These are phyloP conservation scores for Ophiostoma ips DNA, from an alignment of 2,329 filamentous ascomycete genomes.

Conservation along the genomic window DNA sequence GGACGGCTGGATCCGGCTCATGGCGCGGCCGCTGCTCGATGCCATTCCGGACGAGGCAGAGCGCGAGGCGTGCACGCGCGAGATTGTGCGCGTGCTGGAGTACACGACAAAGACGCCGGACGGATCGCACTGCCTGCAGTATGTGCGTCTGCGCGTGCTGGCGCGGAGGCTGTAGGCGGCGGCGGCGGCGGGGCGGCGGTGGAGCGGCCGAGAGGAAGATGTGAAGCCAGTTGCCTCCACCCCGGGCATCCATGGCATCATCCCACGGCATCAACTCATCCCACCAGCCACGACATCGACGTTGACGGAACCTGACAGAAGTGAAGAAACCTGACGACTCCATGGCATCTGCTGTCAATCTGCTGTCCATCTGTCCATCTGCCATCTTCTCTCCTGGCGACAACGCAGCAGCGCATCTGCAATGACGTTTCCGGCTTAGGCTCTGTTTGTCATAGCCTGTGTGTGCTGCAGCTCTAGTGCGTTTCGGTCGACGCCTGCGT, in stretches of 20 bases:
- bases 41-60: constrained; percentile 28
- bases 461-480: not conserved
- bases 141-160: constrained; percentile 28
- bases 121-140: constrained; percentile 41
- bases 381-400: too few species aligned
- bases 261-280: too few species aligned
- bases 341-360: not conserved
- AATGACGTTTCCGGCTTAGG: constrained; percentile 2
- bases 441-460: not conserved
- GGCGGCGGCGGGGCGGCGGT: not conserved
- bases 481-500: not conserved
- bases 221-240: too few species aligned
- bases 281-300: not conserved
- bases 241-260: too few species aligned
- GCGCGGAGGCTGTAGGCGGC: constrained; percentile 12
- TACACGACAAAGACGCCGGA: constrained; percentile 39
- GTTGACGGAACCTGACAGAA: too few species aligned
- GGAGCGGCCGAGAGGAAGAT: too few species aligned
- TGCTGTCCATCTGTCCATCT: too few species aligned
- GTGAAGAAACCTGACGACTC: not conserved
- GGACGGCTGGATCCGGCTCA: constrained; percentile 51
- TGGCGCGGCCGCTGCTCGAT: constrained; percentile 47
- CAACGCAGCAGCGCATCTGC: not conserved
- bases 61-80: constrained; percentile 38
- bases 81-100: constrained; percentile 40